Evolutionary conservation across 805 yeast genomes (phyloP).

Genomic region (Blastobotrys parvus): DNA sequence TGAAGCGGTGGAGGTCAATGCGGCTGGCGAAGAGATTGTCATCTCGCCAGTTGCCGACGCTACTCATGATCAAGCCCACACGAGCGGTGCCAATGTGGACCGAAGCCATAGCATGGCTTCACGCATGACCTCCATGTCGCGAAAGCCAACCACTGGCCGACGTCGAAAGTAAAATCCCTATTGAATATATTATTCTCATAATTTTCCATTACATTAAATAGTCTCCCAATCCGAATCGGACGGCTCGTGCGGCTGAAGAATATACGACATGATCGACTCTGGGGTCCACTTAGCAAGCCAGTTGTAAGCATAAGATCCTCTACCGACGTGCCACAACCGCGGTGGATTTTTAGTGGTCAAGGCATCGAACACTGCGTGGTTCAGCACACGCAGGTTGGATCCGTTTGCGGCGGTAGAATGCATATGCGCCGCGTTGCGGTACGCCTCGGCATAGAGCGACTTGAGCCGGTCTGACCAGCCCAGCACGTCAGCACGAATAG

Average conservation of each 20-base stretch:
- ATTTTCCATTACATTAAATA: too few species aligned
- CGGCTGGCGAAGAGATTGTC: too few species aligned
- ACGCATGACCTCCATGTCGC: too few species aligned
- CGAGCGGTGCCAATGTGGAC: too few species aligned
- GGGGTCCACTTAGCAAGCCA: constrained; percentile 22
- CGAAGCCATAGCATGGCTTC: too few species aligned
- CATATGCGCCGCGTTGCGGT: constrained; percentile 24
- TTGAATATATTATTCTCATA: too few species aligned
- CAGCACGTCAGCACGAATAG: constrained; percentile 33
- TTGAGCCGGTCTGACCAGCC: constrained; percentile 34
- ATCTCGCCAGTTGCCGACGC: too few species aligned
- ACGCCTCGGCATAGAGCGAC: constrained; percentile 29
- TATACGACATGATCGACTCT: constrained; percentile 29
- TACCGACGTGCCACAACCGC: constrained; percentile 27
- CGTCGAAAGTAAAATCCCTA: too few species aligned
- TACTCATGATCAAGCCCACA: too few species aligned
- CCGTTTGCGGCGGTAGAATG: constrained; percentile 26
- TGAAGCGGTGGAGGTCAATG: too few species aligned
- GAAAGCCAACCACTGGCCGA: too few species aligned
- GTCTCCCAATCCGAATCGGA: constrained; percentile 18
- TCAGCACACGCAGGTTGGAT: constrained; percentile 23
- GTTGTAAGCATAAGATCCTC: constrained; percentile 26
- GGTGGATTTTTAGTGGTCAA: constrained; percentile 21
- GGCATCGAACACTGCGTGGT: constrained; percentile 26
- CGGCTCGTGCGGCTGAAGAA: constrained; percentile 24